Conservation (phyloP, 202 grass and related monocot species). For the Zizania palustris region DNA sequence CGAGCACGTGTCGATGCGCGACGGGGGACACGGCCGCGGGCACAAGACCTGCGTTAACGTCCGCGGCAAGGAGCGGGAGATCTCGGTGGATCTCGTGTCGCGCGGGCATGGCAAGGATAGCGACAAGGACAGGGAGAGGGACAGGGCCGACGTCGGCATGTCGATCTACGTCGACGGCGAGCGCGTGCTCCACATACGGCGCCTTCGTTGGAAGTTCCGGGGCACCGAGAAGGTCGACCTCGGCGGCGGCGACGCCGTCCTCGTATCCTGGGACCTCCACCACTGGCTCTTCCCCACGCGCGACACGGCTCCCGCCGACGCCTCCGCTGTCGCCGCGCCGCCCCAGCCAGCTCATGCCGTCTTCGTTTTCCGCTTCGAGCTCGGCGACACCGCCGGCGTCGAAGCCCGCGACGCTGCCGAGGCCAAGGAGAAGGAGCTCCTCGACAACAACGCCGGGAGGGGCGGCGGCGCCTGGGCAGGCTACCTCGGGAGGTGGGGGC, state of each 20-base stretch:
- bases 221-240: slow-evolving; percentile 80
- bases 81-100: slow-evolving; percentile 73
- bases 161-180: slow-evolving; percentile 74
- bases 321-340: slow-evolving; percentile 30
- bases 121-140: slow-evolving; percentile 32
- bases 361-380: slow-evolving; percentile 86
- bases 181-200: slow-evolving; percentile 76
- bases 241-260: slow-evolving; percentile 58
- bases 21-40: slow-evolving; percentile 30
- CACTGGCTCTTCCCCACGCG: slow-evolving; percentile 83
- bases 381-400: slow-evolving; percentile 4
- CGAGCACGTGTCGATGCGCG: slow-evolving; percentile 72
- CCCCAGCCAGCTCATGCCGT: slow-evolving; percentile 57
- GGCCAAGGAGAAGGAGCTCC: slow-evolving; percentile 47
- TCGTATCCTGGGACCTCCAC: slow-evolving; percentile 92
- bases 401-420: slow-evolving; percentile 31
- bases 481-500: slow-evolving; percentile 45
- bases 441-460: slow-evolving; percentile 22
- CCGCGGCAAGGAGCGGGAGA: slow-evolving; percentile 75
- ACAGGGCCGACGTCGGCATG: slow-evolving; percentile 62
- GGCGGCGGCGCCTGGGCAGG: slow-evolving; percentile 44
- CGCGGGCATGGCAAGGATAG: slow-evolving; percentile 44
- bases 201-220: slow-evolving; percentile 93
- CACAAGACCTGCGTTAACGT: slow-evolving; percentile 65
- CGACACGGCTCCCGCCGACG: slow-evolving; percentile 22